Conservation (phyloP, 2,329 filamentous ascomycete species). For the Xylaria sp. region DNA sequence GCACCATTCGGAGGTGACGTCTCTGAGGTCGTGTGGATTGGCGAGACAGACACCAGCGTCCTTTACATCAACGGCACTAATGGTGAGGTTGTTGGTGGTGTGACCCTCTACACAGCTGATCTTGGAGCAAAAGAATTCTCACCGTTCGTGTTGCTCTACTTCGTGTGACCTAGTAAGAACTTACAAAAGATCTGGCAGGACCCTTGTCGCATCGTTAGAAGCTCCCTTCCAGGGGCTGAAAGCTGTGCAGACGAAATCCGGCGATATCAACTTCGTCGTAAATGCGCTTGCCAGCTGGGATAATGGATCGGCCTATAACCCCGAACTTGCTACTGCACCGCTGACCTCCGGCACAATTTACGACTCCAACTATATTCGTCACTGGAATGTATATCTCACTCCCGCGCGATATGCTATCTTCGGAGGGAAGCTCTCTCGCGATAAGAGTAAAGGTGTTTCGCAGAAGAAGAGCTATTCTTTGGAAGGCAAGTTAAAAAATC, state of each 20-base stretch:
- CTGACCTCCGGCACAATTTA: slow-evolving; percentile 28
- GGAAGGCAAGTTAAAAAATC: slow-evolving; percentile 30
- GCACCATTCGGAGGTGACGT: slow-evolving; percentile 34
- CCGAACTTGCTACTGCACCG: slow-evolving; percentile 21
- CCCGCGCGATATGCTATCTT: slow-evolving; percentile 34
- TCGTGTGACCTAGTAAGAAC: not conserved
- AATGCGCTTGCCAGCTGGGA: slow-evolving; percentile 33
- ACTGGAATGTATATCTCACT: slow-evolving; percentile 32
- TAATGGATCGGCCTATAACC: slow-evolving; percentile 32
- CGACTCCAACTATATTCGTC: slow-evolving; percentile 34
- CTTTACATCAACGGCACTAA: slow-evolving; percentile 37
- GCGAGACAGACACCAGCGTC: slow-evolving; percentile 30
- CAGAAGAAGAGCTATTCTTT: slow-evolving; percentile 18
- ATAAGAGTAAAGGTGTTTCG: not conserved
- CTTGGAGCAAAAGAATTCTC: slow-evolving; percentile 30
- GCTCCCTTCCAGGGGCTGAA: slow-evolving; percentile 36
- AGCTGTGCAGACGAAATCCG: slow-evolving; percentile 32
- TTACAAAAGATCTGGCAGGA: slow-evolving; percentile 24
- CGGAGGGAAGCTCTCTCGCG: slow-evolving; percentile 27
- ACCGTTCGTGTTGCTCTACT: slow-evolving; percentile 28
- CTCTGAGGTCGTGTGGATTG: slow-evolving; percentile 35
- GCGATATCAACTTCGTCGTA: slow-evolving; percentile 35
- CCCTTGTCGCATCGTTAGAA: slow-evolving; percentile 31
- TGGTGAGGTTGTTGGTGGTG: slow-evolving; percentile 28
- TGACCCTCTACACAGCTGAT: slow-evolving; percentile 36